phyloP scores from a whole-genome alignment of 2,329 filamentous ascomycete genomes.

The Penicillium sp. region DNA sequence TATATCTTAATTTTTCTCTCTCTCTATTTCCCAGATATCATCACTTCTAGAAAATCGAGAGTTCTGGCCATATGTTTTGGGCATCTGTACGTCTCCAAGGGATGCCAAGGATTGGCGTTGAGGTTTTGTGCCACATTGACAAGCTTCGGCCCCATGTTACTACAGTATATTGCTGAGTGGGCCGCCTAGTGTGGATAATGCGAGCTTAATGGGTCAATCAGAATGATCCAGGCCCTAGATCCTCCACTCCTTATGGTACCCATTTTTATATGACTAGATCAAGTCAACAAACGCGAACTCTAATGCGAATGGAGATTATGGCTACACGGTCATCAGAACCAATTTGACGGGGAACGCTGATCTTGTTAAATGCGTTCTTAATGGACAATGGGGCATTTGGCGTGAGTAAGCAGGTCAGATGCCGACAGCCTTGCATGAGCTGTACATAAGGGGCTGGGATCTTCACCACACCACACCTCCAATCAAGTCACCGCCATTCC shows the following conservation, averaged over 20 bases:
- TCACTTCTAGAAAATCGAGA: not conserved
- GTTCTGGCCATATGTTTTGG: not conserved
- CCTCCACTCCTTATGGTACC: not conserved
- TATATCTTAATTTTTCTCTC: not conserved
- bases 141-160: not conserved
- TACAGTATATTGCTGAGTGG: not conserved
- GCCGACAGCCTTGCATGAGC: not conserved
- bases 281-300: not conserved
- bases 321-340: not conserved
- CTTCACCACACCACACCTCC: not conserved
- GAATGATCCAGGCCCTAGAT: not conserved
- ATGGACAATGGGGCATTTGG: not conserved
- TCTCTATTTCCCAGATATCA: not conserved
- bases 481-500: not conserved
- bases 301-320: not conserved
- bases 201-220: not conserved
- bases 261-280: not conserved
- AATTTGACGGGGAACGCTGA: not conserved
- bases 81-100: not conserved
- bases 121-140: not conserved
- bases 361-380: not conserved
- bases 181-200: not conserved
- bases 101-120: not conserved
- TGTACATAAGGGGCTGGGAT: conserved; percentile 2
- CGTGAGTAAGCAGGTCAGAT: not conserved